Evolutionary conservation across 805 yeast species (phyloP), one percentile per base, ranked within the genome.

Genomic region (Candida nemodendra): DNA sequence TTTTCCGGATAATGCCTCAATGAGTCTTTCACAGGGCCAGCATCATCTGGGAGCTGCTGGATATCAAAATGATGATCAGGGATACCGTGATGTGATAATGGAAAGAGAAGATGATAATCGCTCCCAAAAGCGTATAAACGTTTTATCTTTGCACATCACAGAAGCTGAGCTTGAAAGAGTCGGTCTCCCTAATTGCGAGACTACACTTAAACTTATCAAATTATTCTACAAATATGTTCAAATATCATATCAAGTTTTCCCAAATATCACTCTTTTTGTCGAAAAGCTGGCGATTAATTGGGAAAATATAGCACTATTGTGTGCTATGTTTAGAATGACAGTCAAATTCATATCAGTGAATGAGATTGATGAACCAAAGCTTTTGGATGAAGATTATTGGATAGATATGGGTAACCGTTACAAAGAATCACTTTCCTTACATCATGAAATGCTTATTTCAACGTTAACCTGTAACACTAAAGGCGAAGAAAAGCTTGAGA

Each of bases 191-290:
- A 41, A 57, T 25, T 59, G 64, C 59, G 41, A 47, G 29, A 58
- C 62, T 0, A 53, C 66, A 2, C 55, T 54, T 25, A 41, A 51
- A 2, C 43, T 70, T 28, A 50, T 70, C 27, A 71, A 68, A 36
- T 41, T 68, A 6, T 71, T 58, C 43, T 71, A 67, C 47, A 51
- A 67, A 27, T 71, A 69, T 45, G 56, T 64, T n/a, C 65, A 69
- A 36, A 60, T 66, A 6, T 56, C 65, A 5, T 54, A 63, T 30
- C 59, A 64, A 14, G 51, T 64, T 6, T 44, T 71, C 4, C 71
- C 73, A 2, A 53, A 64, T 23, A 64, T 63, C 36, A 45, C 48
- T 9, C 34, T 53, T 5, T 53, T 71, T 24, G 32, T 68, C 3
- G 49, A 45, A 15, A 53, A 53, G n/a, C 37, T 66, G 4, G 47